Conservation (phyloP, 139 green algal genomes). For the Coelastrella sp. region DNA sequence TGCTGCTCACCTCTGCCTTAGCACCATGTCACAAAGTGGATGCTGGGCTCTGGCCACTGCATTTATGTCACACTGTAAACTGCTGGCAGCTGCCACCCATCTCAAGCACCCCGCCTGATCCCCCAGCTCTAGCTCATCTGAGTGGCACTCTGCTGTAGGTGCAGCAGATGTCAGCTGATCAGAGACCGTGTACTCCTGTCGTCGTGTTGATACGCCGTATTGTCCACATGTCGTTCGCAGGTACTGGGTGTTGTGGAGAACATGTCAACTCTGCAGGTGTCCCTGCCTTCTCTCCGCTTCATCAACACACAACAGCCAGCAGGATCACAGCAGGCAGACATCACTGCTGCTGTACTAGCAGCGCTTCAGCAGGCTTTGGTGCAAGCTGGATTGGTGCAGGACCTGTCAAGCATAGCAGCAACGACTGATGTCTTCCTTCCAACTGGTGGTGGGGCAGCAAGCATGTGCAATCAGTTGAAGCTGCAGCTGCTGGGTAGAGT, state of each 20-base stretch:
- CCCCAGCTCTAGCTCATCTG: no score
- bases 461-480: slow-evolving; percentile 81
- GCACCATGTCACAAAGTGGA: no score
- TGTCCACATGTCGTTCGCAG: slow-evolving; percentile 46
- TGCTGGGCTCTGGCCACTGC: no score
- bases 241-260: slow-evolving; percentile 99
- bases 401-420: slow-evolving; percentile 18
- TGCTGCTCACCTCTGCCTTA: neutral
- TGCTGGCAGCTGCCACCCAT: no score
- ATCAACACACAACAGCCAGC: neutral
- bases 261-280: slow-evolving; percentile 86
- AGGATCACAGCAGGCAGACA: slow-evolving; percentile 47
- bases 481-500: slow-evolving; percentile 90
- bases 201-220: no score
- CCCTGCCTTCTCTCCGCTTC: slow-evolving; percentile 71
- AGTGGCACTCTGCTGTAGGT: no score
- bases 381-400: neutral
- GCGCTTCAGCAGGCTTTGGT: slow-evolving; percentile 45
- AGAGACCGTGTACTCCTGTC: no score
- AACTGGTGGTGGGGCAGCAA: slow-evolving; percentile 73
- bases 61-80: neutral
- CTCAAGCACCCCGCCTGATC: no score
- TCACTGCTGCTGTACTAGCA: slow-evolving; percentile 57
- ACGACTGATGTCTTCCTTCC: slow-evolving; percentile 78
- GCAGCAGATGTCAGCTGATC: no score